phyloP scores from a whole-genome alignment of 345 rosid species.

The Aethionema arabicum region DNA sequence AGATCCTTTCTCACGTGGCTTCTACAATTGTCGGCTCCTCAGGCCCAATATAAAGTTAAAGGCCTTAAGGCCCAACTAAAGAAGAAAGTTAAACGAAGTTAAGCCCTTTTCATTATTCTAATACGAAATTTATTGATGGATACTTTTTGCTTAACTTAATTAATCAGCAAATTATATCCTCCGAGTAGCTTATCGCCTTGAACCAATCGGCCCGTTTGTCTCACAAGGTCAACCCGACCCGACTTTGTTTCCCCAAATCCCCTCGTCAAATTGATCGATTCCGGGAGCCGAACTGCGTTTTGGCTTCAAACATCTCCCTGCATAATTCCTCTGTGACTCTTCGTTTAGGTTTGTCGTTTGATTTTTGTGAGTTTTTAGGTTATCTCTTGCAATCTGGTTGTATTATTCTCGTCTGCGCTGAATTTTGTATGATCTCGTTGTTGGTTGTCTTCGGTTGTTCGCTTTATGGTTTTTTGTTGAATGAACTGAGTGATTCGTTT shows the following conservation, averaged over 20 bases:
- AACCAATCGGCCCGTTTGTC: neutral
- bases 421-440: too few relatives aligned
- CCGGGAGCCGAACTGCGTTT: conserved; percentile 4
- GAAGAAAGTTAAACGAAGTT: too few relatives aligned
- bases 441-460: neutral
- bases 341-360: conserved; percentile 15
- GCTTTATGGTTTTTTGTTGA: neutral
- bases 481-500: neutral
- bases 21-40: too few relatives aligned
- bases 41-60: too few relatives aligned
- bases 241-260: neutral
- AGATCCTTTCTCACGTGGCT: too few relatives aligned
- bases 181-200: neutral
- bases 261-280: neutral
- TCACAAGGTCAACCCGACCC: conserved; percentile 18
- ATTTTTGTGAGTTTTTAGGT: neutral
- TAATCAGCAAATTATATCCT: neutral
- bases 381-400: neutral
- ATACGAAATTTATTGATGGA: neutral
- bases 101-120: too few relatives aligned
- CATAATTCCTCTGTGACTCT: neutral
- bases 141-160: conserved; percentile 12
- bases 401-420: neutral
- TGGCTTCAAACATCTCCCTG: conserved; percentile 8
- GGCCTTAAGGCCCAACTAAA: too few relatives aligned